phyloP scores from a whole-genome alignment of 2,329 filamentous ascomycete genomes.

The Trichoderma asperellum region DNA sequence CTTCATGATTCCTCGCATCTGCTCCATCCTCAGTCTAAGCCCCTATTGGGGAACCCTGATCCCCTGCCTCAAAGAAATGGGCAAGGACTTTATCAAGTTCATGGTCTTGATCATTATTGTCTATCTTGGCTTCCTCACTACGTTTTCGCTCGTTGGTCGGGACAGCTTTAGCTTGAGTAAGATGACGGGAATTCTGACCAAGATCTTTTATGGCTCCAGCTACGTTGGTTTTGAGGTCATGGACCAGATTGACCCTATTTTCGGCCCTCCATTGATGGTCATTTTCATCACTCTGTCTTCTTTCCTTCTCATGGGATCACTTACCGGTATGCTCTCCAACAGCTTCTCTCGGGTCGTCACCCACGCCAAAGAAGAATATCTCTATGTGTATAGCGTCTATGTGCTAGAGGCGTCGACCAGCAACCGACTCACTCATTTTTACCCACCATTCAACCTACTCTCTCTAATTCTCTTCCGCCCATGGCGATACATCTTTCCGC shows the following conservation, averaged over 20 bases:
- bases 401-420: constrained; percentile 69
- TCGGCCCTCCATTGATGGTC: constrained; percentile 66
- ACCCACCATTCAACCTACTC: constrained; percentile 74
- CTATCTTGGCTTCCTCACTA: constrained; percentile 87
- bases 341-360: constrained; percentile 69
- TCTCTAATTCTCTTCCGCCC: constrained; percentile 74
- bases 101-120: constrained; percentile 78
- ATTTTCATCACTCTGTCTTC: constrained; percentile 78
- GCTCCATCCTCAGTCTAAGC: constrained; percentile 82
- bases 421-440: constrained; percentile 71
- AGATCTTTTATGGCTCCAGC: constrained; percentile 79
- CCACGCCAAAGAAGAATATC: constrained; percentile 73
- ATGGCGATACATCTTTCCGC: constrained; percentile 68
- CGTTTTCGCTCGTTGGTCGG: constrained; percentile 77
- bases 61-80: constrained; percentile 91
- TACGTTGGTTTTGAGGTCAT: constrained; percentile 74
- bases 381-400: constrained; percentile 73
- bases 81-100: constrained; percentile 88
- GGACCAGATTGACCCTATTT: constrained; percentile 61
- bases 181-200: constrained; percentile 78
- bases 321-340: constrained; percentile 79
- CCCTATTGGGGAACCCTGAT: constrained; percentile 91
- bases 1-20: constrained; percentile 87
- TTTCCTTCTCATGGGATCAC: constrained; percentile 76
- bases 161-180: constrained; percentile 65